Evolutionary conservation across 2,329 filamentous ascomycete genomes (phyloP).

Genomic region (Phialophora verrucosa): DNA sequence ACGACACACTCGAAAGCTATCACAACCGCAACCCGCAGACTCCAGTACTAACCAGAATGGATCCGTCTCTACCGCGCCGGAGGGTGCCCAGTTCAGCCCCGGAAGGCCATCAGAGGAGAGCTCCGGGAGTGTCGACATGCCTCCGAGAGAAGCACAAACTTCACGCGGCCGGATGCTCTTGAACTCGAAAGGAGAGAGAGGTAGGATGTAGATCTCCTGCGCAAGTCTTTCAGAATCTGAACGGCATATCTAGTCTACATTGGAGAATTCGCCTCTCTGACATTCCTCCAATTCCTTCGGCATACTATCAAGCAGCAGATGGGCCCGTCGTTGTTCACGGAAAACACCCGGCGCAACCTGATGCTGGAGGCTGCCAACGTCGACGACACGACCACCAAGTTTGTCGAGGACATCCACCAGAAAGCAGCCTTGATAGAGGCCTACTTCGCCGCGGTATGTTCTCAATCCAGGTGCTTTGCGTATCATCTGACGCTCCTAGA

Average conservation of each 20-base stretch:
- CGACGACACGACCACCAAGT: conserved; percentile 44
- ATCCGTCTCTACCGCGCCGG: neutral
- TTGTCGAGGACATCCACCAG: conserved; percentile 44
- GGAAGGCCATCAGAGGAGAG: neutral
- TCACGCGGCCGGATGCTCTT: conserved; percentile 54
- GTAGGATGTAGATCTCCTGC: conserved; percentile 41
- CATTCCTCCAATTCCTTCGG: conserved; percentile 62
- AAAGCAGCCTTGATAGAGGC: conserved; percentile 45
- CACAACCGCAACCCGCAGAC: neutral
- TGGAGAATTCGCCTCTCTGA: conserved; percentile 59
- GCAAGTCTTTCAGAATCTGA: neutral
- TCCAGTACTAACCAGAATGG: neutral
- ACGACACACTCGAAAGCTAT: neutral
- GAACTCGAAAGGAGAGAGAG: conserved; percentile 59
- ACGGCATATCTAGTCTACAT: conserved; percentile 50
- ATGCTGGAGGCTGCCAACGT: conserved; percentile 59
- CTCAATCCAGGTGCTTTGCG: neutral
- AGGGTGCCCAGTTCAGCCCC: neutral
- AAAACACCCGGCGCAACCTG: conserved; percentile 57
- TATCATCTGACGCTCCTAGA: conserved; percentile 39
- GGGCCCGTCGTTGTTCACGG: conserved; percentile 61
- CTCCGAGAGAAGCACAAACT: conserved; percentile 39
- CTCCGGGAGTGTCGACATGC: neutral
- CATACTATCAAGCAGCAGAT: conserved; percentile 57
- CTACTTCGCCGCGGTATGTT: conserved; percentile 42